Conservation (phyloP, 1,284 basidiomycete species). For the Ustilago nuda region DNA sequence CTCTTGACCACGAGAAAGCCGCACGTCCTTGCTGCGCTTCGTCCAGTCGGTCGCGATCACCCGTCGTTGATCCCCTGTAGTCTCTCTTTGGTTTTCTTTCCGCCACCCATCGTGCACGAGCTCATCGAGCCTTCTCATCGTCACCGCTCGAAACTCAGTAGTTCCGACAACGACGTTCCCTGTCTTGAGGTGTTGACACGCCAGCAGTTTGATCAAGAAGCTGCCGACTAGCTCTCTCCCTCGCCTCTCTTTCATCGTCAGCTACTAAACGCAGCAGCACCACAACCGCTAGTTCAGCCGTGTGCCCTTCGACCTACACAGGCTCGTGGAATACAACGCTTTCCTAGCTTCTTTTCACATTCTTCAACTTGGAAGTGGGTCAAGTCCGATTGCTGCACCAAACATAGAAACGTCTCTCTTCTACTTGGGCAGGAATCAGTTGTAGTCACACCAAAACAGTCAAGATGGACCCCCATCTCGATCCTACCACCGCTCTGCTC, state of each 20-base stretch:
- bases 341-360: too few relatives aligned
- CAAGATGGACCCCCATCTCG: slow-evolving; percentile 54
- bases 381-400: too few relatives aligned
- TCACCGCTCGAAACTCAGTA: neutral
- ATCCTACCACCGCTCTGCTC: slow-evolving; percentile 52
- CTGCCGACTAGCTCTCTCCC: neutral
- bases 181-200: neutral
- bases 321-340: too few relatives aligned
- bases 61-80: neutral
- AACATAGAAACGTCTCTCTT: neutral
- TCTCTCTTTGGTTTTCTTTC: slow-evolving; percentile 10
- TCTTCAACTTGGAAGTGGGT: too few relatives aligned
- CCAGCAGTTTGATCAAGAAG: too few relatives aligned
- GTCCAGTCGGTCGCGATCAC: neutral
- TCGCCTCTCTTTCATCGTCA: neutral
- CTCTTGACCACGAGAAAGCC: neutral
- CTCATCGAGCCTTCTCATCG: slow-evolving; percentile 3
- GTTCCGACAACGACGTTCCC: slow-evolving; percentile 1
- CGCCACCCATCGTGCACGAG: slow-evolving; percentile 16
- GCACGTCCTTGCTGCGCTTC: neutral
- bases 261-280: neutral
- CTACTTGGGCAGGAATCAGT: neutral
- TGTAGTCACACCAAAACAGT: slow-evolving; percentile 5
- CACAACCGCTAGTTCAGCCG: neutral
- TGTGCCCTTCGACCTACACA: too few relatives aligned